A percentile compares a stretch with the other conserved stretches of the same genome.
phyloP scores from a whole-genome alignment of 305 asterid species.

The Solanum hybrid region DNA sequence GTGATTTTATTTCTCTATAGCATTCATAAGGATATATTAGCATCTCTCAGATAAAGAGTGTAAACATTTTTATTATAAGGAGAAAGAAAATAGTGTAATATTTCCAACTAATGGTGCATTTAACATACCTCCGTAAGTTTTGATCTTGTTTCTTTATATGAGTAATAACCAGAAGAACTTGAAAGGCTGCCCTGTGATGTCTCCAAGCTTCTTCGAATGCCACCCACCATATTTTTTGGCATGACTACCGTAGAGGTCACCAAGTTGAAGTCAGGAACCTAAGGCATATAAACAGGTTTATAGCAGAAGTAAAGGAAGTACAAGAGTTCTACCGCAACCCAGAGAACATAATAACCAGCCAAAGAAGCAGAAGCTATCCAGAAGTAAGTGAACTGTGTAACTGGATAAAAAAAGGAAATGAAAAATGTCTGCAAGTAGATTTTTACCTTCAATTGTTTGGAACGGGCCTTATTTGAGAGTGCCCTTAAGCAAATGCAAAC shows the following conservation, averaged over 20 bases:
- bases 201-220: constrained; percentile 69
- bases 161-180: constrained; percentile 47
- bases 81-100: neutral
- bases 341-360: neutral
- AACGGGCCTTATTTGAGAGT: constrained; percentile 75
- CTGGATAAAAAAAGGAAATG: neutral
- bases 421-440: neutral
- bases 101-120: neutral
- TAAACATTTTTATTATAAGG: neutral
- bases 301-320: neutral
- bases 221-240: constrained; percentile 77
- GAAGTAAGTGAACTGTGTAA: neutral
- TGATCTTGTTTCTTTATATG: constrained; percentile 25
- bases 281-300: constrained; percentile 3
- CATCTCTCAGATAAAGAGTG: neutral
- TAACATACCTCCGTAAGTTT: constrained; percentile 39
- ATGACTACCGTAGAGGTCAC: constrained; percentile 57
- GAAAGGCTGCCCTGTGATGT: constrained; percentile 54
- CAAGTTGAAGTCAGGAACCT: constrained; percentile 79
- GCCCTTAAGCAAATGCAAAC: constrained; percentile 86
- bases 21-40: constrained; percentile 7
- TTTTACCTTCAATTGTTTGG: constrained; percentile 63
- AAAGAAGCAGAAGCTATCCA: neutral
- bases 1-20: constrained; percentile 31
- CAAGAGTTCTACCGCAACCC: neutral